Evolutionary conservation across 2,329 filamentous ascomycete species (phyloP).

Genomic region (Hypoxylon rubiginosum): DNA sequence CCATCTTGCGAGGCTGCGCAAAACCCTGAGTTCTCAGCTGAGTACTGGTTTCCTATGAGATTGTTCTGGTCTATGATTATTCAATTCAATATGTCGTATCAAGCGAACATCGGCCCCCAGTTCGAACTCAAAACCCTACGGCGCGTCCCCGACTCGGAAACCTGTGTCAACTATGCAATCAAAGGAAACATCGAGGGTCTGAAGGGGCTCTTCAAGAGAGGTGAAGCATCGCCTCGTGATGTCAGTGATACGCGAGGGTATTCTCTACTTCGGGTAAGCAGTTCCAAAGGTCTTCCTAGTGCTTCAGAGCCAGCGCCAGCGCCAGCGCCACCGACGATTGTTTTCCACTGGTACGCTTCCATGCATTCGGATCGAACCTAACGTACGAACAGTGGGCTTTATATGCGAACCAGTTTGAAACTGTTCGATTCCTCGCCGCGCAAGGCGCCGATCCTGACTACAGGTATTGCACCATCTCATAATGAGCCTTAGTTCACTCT

Average conservation of each 20-base stretch:
- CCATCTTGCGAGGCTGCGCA: slow-evolving; percentile 43
- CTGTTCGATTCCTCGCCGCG: slow-evolving; percentile 48
- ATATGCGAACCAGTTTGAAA: slow-evolving; percentile 52
- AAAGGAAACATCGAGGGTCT: slow-evolving; percentile 49
- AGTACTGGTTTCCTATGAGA: slow-evolving; percentile 53
- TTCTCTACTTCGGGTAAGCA: slow-evolving; percentile 45
- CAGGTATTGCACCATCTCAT: not conserved
- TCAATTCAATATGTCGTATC: slow-evolving; percentile 45
- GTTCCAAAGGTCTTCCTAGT: no score
- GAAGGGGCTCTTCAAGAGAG: slow-evolving; percentile 48
- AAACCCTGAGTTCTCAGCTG: slow-evolving; percentile 44
- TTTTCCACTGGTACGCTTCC: no score
- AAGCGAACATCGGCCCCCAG: slow-evolving; percentile 42
- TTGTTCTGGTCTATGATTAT: slow-evolving; percentile 50
- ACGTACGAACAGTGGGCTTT: slow-evolving; percentile 45
- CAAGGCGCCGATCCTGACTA: slow-evolving; percentile 52
- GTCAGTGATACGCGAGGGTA: slow-evolving; percentile 52
- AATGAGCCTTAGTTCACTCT: no score
- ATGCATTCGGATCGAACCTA: no score
- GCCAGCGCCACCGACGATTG: no score
- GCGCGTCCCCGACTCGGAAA: slow-evolving; percentile 49
- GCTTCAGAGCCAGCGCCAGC: no score
- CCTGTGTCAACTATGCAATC: slow-evolving; percentile 51
- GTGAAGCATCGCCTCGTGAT: slow-evolving; percentile 52
- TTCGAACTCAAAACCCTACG: slow-evolving; percentile 49